Conservation (phyloP, 2,329 filamentous ascomycete species). For the Colletotrichum endophyticum region DNA sequence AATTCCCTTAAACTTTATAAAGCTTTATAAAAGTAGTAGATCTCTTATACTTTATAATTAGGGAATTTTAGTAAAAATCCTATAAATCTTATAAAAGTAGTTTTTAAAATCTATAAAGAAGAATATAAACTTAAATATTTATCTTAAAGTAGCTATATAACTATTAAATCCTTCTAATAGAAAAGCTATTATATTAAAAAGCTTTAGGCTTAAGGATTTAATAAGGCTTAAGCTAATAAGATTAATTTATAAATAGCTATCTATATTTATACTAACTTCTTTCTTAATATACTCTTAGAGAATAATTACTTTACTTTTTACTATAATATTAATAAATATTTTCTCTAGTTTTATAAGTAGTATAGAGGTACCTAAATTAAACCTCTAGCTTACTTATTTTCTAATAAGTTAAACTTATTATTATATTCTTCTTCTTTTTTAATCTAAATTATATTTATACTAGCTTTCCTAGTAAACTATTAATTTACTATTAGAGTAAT, state of each 20-base stretch:
- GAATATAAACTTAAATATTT: background rate
- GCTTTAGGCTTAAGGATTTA: background rate
- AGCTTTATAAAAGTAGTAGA: background rate
- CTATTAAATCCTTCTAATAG: background rate
- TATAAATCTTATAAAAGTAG: background rate
- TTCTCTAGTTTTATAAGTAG: too few relatives aligned
- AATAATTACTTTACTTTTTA: too few relatives aligned
- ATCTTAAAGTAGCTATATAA: background rate
- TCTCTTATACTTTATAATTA: background rate
- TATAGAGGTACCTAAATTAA: fast-evolving
- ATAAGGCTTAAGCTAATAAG: background rate
- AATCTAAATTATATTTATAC: background rate
- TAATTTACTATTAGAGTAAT: background rate
- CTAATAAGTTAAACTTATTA: background rate
- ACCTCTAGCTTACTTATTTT: background rate
- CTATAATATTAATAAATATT: too few relatives aligned
- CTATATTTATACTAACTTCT: background rate
- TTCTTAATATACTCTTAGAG: too few relatives aligned
- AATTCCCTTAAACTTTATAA: background rate
- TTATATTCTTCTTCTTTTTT: background rate
- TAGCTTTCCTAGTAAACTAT: background rate
- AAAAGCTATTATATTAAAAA: background rate
- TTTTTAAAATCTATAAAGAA: background rate
- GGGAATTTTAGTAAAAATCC: background rate
- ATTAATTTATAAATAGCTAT: background rate